phyloP scores from a whole-genome alignment of 768 basidiomycete genomes.

The Solioccasus polychromus region DNA sequence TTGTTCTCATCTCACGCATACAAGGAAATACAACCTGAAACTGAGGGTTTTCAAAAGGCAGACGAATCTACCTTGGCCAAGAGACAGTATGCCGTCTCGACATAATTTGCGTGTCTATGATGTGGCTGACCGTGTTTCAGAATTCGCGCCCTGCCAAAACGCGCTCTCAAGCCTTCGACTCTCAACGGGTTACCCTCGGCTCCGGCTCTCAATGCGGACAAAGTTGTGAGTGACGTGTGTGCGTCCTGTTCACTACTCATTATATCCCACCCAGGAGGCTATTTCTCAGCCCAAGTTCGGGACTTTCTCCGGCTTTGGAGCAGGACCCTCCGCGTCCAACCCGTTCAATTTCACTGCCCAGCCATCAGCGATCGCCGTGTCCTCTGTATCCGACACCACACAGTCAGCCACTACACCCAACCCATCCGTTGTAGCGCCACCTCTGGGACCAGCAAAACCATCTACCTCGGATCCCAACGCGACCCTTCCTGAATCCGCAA shows the following conservation, averaged over 20 bases:
- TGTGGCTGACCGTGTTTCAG: slow-evolving; percentile 34
- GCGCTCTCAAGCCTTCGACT: slow-evolving; percentile 28
- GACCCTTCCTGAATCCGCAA: slow-evolving; percentile 13
- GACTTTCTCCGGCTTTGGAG: slow-evolving; percentile 54
- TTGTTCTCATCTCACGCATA: slow-evolving; percentile 5
- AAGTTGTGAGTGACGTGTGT: slow-evolving; percentile 24
- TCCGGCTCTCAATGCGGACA: slow-evolving; percentile 20
- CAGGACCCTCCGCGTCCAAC: slow-evolving; percentile 26
- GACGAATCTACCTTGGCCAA: slow-evolving; percentile 52
- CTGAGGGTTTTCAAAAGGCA: slow-evolving; percentile 55
- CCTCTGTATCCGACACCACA: slow-evolving; percentile 7
- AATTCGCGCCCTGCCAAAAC: slow-evolving; percentile 65
- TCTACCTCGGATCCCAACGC: slow-evolving; percentile 29
- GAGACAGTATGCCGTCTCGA: slow-evolving; percentile 49
- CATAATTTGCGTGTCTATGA: not conserved
- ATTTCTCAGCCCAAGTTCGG: slow-evolving; percentile 44
- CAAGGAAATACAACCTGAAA: slow-evolving; percentile 43
- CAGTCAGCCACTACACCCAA: slow-evolving; percentile 11
- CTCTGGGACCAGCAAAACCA: not conserved
- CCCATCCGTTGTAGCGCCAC: slow-evolving; percentile 25
- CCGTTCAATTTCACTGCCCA: slow-evolving; percentile 42
- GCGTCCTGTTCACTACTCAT: slow-evolving; percentile 11
- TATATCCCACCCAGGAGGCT: slow-evolving; percentile 19
- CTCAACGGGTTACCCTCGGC: slow-evolving; percentile 26
- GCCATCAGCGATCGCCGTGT: slow-evolving; percentile 13